Base-by-base conservation (phyloP, 768 basidiomycete genomes). In the Dioszegia hungarica region DNA sequence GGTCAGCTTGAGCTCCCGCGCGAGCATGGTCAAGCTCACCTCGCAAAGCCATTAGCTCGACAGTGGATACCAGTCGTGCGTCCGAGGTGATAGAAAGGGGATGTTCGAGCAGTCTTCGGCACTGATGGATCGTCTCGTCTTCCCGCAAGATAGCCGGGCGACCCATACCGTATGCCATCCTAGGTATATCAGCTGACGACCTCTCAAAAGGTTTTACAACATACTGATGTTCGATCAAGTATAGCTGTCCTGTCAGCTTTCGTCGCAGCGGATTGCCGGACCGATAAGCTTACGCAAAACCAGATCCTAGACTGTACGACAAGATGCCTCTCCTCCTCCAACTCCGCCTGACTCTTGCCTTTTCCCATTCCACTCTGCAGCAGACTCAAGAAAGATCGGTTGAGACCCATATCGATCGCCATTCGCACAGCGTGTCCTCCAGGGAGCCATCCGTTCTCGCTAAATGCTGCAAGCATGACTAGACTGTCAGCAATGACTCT, bases 361-460 rank as follows among this genome's bases (percentile, higher is more conserved):
- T 80, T 79, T 56, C 86, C 83, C 84, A 97, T 93, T 25, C 88
- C 72, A 1, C 57, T 83, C 63, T 83, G 83, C 39, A 85, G 78
- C 22, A 97, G 79, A 68, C 81, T 82, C 12, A 90, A 86, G 88
- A 93, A 97, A 27, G 92, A 89, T 72, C 88, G 86, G 75, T 95
- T 89, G 81, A 94, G 84, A 20, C 88, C 90, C 50, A 93, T 79
- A 71, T 97, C 93, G 81, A 95, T 85, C 37, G 90, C 92, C 89
- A 97, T 92, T 48, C 92, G 83, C 9, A 95, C 90, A n/a, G 93
- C 93, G 77, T 95, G 93, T 17, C 77, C 91, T 10, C 90, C 89
- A 63, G 87, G 90, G 33, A 95, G 75, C 91, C 91, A 93, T n/a
- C 90, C 90, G 66, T 90, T 90, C 64, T 93, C 90, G 17, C 89